phyloP scores from a whole-genome alignment of 2,329 filamentous ascomycete species.

The Drechslerella coelobrocha region DNA sequence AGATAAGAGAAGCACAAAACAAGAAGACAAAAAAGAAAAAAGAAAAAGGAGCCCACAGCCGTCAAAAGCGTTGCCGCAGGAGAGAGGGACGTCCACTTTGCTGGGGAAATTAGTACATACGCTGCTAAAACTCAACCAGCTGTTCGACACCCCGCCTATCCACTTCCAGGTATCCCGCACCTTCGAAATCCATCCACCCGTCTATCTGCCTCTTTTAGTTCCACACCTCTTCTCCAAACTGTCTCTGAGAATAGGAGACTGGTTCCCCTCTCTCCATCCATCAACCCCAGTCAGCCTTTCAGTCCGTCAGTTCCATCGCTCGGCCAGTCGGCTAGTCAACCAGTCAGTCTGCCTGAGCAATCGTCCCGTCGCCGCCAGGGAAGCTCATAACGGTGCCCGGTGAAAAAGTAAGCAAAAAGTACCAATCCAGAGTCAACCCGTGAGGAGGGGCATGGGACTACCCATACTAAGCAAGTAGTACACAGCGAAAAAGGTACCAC shows the following conservation, averaged over 20 bases:
- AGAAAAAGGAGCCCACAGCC: conserved; percentile 2
- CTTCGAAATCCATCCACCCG: conserved; percentile 33
- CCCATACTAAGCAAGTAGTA: conserved; percentile 46
- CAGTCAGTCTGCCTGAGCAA: conserved; percentile 27
- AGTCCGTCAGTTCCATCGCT: background rate
- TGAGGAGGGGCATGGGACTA: conserved; percentile 48
- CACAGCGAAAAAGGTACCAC: conserved; percentile 46
- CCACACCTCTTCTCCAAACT: conserved; percentile 35
- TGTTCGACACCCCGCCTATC: conserved; percentile 26
- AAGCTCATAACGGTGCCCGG: conserved; percentile 25
- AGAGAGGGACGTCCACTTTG: background rate
- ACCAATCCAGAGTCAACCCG: conserved; percentile 20
- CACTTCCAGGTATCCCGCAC: conserved; percentile 30
- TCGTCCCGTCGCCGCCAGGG: conserved; percentile 33
- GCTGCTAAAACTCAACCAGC: conserved; percentile 8
- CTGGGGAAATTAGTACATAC: conserved; percentile 25
- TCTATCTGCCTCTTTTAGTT: conserved; percentile 36
- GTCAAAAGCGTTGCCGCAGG: conserved; percentile 5
- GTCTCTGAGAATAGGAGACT: conserved; percentile 9
- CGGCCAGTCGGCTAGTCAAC: background rate
- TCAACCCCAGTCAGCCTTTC: background rate
- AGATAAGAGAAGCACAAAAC: background rate
- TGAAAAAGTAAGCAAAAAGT: conserved; percentile 47
- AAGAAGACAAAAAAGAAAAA: background rate
- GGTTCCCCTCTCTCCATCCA: background rate